Evolutionary conservation across 148 eudicot genomes (phyloP), one percentile per base, ranked within the genome.

Genomic region (Beta vulgaris): DNA sequence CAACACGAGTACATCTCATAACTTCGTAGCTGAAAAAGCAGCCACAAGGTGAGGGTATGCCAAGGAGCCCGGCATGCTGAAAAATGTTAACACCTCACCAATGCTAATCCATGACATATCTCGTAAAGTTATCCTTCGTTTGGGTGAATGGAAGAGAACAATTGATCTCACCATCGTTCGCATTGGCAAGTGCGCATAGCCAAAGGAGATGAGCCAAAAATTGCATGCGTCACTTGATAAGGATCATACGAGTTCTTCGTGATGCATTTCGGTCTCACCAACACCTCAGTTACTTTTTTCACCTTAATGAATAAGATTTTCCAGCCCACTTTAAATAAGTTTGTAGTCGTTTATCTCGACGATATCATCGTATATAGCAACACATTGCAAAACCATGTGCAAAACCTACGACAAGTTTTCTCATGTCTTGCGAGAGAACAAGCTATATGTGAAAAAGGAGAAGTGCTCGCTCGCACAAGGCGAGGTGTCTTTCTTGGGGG

Each of bases 401-500:
- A 29, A 12, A 40, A 70, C 19, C 19, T 70, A 7, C 25, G 61
- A 29, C 42, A 51, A 29, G 61, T 49, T 1, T 71, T 71, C 53
- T 4, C 28, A 71, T 6, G 73, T 51, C 11, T 34, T 70, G 18
- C 26, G 18, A 9, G 73, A 71, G 43, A 71, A 71, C 23, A 25
- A 49, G 58, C 25, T 69, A 0, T 69, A 44, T 32, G 59, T 44
- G 23, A 69, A 48, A 2, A 0, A 1, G 11, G 13, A 54, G 11
- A 54, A 54, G 28, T 54, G 59, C 59, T 54, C 31, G 26, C n/a
- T 70, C 40, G 73, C 36, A 14, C 73, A 44, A 12, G 7, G 12
- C 4, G 58, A 69, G n/a, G 73, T 76, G 31, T 39, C 40, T 15
- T 76, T 76, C 54, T 15, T 68, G 6, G 65, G 68, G 3, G 58